These are phyloP conservation scores for Vinca minor DNA, from an alignment of 257 asterid species.

Conservation along the genomic window DNA sequence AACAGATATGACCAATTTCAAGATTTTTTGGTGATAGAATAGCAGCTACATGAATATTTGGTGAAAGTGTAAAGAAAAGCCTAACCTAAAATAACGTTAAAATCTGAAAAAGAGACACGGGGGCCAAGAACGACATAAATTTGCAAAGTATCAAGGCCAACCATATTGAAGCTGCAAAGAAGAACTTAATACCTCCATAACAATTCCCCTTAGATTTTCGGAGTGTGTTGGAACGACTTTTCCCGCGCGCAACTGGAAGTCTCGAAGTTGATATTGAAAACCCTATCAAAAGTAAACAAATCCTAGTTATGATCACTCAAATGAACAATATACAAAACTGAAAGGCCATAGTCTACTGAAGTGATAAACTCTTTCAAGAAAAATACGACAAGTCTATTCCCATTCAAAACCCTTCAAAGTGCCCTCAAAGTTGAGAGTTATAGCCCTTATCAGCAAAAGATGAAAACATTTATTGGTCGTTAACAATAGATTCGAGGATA, in stretches of 20 bases:
- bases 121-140: background rate
- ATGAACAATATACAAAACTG: background rate
- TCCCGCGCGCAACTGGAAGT: constrained; percentile 92
- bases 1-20: constrained; percentile 17
- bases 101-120: background rate
- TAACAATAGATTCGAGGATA: background rate
- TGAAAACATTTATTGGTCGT: background rate
- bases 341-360: background rate
- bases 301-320: background rate
- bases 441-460: background rate
- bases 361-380: background rate
- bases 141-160: constrained; percentile 3
- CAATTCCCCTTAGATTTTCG: constrained; percentile 87
- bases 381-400: background rate
- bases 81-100: background rate
- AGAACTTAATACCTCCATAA: constrained; percentile 71
- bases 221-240: constrained; percentile 77
- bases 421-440: background rate
- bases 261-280: constrained; percentile 73
- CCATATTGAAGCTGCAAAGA: background rate
- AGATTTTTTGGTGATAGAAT: background rate
- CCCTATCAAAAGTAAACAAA: constrained; percentile 34
- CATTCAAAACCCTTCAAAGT: background rate
- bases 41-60: background rate
- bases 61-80: background rate